Evolutionary conservation across 225 moss, liverwort and hornwort genomes (phyloP).

Genomic region (Rhytidiadelphus loreus): DNA sequence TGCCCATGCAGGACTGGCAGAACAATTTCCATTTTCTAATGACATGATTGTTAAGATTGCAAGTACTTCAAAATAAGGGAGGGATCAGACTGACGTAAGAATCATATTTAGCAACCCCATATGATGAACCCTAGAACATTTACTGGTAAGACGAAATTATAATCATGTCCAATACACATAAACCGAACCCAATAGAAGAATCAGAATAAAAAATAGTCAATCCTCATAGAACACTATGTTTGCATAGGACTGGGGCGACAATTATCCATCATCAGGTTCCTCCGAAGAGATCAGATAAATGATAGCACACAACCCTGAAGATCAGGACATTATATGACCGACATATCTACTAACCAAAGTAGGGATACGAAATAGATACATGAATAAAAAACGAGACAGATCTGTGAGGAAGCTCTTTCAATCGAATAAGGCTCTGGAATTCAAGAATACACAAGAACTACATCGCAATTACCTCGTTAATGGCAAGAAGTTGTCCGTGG

Average conservation of each 20-base stretch:
- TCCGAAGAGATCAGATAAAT: background rate
- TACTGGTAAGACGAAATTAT: background rate
- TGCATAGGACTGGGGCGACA: background rate
- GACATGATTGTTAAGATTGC: background rate
- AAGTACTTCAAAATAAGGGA: background rate
- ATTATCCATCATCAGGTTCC: background rate
- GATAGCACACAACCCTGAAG: background rate
- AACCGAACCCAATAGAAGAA: background rate
- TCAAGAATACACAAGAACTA: background rate
- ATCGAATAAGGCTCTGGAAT: background rate
- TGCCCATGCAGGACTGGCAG: too few species aligned
- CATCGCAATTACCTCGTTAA: constrained; percentile 52
- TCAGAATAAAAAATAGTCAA: background rate
- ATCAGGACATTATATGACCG: background rate
- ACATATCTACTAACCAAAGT: background rate
- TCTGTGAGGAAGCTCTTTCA: background rate
- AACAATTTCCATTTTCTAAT: background rate
- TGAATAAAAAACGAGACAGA: background rate
- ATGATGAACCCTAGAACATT: background rate
- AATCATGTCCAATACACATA: background rate
- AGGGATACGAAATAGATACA: background rate
- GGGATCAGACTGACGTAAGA: constrained; percentile 25
- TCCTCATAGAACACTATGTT: background rate
- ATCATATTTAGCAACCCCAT: constrained; percentile 8
- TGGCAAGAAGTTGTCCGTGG: constrained; percentile 84